Evolutionary conservation across 2,329 filamentous ascomycete genomes (phyloP), one percentile per base, ranked within the genome.

Genomic region (Aspergillus sp.): DNA sequence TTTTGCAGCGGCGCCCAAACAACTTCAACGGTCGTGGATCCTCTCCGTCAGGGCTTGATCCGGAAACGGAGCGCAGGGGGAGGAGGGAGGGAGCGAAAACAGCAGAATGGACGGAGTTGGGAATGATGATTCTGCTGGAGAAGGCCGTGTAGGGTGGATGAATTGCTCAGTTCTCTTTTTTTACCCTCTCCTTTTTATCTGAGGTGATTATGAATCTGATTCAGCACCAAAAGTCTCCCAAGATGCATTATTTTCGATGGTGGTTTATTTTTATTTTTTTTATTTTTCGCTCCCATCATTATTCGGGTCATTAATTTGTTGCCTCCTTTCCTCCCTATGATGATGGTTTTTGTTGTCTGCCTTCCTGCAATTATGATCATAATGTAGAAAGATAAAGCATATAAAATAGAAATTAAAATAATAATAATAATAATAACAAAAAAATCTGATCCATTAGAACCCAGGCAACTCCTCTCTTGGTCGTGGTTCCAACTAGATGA

Each of bases 1-100:
- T 50, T 50, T 33, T 49, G 42, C 42, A 49, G 40, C 24, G 45
- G 26, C 26, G 9, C 10, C 26, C 26, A 30, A 30, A 30, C 26
- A 47, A 47, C 49, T 58, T 60, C 54, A 66, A 66, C 59, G 61
- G 58, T 59, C 62, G 63, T 65, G 65, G 64, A 67, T 65, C 65
- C 64, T 30, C 59, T 33, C 64, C 63, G 58, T 63, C 62, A 65
- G 59, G 51, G 59, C 65, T 68, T 59, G 54, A 67, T 60, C 66
- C 67, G 66, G 66, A 69, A 67, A 65, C 66, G 65, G 62, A 62
- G 53, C 32, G 53, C 54, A 57, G 58, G 60, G 65, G 57, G 56
- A 42, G 51, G 53, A 56, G 60, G 67, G 56, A 54, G 52, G 50
- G 53, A 51, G 56, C 57, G 52, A 60, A 58, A 55, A 44, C 50